Base-by-base conservation (phyloP, 2,329 filamentous ascomycete species). In the Pseudogymnoascus sp. region DNA sequence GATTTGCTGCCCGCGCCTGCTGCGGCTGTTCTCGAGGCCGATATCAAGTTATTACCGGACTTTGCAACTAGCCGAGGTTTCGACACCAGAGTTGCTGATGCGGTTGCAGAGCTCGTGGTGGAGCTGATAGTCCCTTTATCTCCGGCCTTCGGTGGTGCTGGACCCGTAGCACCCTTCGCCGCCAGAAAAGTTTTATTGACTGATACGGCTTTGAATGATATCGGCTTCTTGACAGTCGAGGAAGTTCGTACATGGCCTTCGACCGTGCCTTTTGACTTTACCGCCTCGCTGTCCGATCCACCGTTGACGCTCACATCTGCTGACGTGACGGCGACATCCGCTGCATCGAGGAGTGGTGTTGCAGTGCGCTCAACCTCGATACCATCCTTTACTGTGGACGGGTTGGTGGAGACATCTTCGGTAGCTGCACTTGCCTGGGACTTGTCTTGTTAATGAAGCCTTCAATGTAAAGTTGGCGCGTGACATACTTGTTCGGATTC, bases 101-200 rank as follows among this genome's bases (percentile, higher is more conserved):
- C 75, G 14, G 78, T 78, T 5, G 78, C 76, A 4, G 81, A 78
- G 4, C 80, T 78, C 61, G 77, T 66, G 7, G 73, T 69, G 11
- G 76, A 70, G 21, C 74, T 76, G 74, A 12, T 12, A 36, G 46
- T 73, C 5, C 78, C 76, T 73, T 85, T 82, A 67, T 85, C 79
- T 68, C 75, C 75, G 56, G 79, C 70, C 71, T 87, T 85, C 63
- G 81, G 71, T 18, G 79, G 73, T 7, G 77, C 72, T 65, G 72
- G 74, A 62, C 75, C 74, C 16, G 78, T 73, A 16, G 80, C 73
- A 53, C 77, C 81, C 75, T 93, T 93, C 65, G 89, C 84, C n/a
- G 84, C 85, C 37, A 95, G 81, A 72, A 93, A 96, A 46, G 85
- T 91, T 76, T 90, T 92, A 68, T 93, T 93, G 68, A 93, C 89